phyloP scores from a whole-genome alignment of 2,329 filamentous ascomycete genomes.

The Rhexocercosporidium sp. region DNA sequence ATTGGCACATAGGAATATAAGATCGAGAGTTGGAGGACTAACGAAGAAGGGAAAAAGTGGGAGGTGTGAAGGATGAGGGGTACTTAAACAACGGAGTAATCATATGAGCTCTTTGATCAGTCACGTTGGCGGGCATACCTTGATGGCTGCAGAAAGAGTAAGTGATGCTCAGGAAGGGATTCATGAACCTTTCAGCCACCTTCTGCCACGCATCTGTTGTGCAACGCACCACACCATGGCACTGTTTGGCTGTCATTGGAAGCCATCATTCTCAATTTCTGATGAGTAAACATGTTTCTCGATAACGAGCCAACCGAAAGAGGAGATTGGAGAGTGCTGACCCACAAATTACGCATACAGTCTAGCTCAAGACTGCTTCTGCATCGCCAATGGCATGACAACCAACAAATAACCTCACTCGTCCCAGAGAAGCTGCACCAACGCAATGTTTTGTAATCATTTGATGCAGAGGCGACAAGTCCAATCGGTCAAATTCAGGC shows the following conservation, averaged over 20 bases:
- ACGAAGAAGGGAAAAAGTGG: too few species aligned
- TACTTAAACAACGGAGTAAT: too few species aligned
- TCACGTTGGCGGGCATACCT: too few species aligned
- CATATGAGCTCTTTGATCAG: too few species aligned
- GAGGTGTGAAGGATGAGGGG: too few species aligned
- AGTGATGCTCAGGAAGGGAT: too few species aligned
- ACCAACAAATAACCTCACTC: neutral
- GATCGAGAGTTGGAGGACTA: too few species aligned
- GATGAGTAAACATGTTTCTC: neutral
- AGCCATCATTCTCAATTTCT: neutral
- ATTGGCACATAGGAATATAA: too few species aligned
- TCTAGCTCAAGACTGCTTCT: neutral
- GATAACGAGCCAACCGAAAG: neutral
- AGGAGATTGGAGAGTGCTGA: neutral
- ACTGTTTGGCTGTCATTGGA: neutral
- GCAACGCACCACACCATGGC: too few species aligned
- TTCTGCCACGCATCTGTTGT: neutral
- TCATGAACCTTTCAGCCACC: too few species aligned
- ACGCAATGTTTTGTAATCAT: neutral
- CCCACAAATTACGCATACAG: neutral
- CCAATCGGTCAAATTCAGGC: neutral
- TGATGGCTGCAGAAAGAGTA: too few species aligned
- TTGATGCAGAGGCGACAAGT: neutral
- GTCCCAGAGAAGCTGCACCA: neutral
- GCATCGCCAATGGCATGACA: neutral